Percentiles rank a stretch among this genome's conserved stretches.
phyloP scores from a whole-genome alignment of 805 yeast species.

The Grigorovia jiainica region DNA sequence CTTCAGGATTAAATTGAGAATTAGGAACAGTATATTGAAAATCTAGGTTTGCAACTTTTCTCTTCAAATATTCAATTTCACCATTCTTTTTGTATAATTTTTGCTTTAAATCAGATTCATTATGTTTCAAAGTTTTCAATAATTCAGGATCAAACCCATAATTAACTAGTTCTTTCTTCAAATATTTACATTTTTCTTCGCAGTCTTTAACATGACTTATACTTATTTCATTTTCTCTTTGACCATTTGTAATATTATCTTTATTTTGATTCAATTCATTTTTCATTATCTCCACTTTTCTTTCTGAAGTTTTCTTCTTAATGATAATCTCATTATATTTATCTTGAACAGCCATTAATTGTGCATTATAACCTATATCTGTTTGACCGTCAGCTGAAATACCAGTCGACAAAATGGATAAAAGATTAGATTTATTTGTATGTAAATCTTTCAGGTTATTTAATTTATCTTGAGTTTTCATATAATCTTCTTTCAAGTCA shows the following conservation, averaged over 20 bases:
- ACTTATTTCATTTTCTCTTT: conserved; percentile 35
- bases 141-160: conserved; percentile 50
- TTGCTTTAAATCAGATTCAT: conserved; percentile 36
- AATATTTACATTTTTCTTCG: conserved; percentile 27
- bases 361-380: conserved; percentile 69
- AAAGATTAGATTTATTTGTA: conserved; percentile 61
- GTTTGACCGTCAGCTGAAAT: conserved; percentile 72
- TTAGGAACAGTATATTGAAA: conserved; percentile 69
- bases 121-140: conserved; percentile 35
- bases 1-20: too few species aligned
- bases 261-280: conserved; percentile 39
- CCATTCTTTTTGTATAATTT: conserved; percentile 36
- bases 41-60: conserved; percentile 64
- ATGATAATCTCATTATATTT: conserved; percentile 45
- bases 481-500: conserved; percentile 37
- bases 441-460: conserved; percentile 37
- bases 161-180: conserved; percentile 36
- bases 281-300: conserved; percentile 49
- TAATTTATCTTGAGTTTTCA: conserved; percentile 35
- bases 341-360: conserved; percentile 54
- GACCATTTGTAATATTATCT: conserved; percentile 45
- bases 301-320: conserved; percentile 45
- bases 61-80: conserved; percentile 45
- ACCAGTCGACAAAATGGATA: conserved; percentile 79
- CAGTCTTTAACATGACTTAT: conserved; percentile 32